Percentiles rank a stretch among this genome's conserved stretches.
These are phyloP conservation scores for Lathyrus tuberosus DNA, from an alignment of 306 rosid genomes.

Conservation along the genomic window DNA sequence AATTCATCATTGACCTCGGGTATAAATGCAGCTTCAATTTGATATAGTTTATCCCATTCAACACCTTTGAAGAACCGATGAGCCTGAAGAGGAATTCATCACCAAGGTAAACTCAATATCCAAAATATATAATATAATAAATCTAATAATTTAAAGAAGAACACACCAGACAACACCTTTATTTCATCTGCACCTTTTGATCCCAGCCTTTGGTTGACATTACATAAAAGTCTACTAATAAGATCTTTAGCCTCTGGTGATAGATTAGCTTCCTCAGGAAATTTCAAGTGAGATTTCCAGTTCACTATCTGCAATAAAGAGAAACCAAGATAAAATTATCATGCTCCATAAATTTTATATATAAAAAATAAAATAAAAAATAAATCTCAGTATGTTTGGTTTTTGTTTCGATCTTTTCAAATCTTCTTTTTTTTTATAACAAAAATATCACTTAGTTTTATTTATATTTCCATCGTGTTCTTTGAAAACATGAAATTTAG, in stretches of 20 bases:
- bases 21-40: slow-evolving; percentile 95
- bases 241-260: slow-evolving; percentile 88
- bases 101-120: slow-evolving; percentile 52
- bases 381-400: not conserved
- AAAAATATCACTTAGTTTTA: not conserved
- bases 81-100: slow-evolving; percentile 58
- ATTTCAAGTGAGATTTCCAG: slow-evolving; percentile 94
- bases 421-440: not conserved
- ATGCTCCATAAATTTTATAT: slow-evolving; percentile 4
- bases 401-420: not conserved
- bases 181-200: slow-evolving; percentile 86
- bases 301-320: slow-evolving; percentile 76
- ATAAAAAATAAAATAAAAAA: too few species aligned
- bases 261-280: slow-evolving; percentile 91
- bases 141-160: slow-evolving; percentile 56
- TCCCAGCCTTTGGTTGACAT: slow-evolving; percentile 85
- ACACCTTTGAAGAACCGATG: slow-evolving; percentile 75
- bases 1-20: slow-evolving; percentile 96
- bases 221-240: slow-evolving; percentile 80
- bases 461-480: not conserved
- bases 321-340: slow-evolving; percentile 26
- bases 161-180: slow-evolving; percentile 89
- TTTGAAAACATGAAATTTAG: not conserved
- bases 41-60: slow-evolving; percentile 89
- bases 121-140: slow-evolving; percentile 36